Conservation (phyloP, 2,329 filamentous ascomycete species). For the Corinectria fuckeliana region DNA sequence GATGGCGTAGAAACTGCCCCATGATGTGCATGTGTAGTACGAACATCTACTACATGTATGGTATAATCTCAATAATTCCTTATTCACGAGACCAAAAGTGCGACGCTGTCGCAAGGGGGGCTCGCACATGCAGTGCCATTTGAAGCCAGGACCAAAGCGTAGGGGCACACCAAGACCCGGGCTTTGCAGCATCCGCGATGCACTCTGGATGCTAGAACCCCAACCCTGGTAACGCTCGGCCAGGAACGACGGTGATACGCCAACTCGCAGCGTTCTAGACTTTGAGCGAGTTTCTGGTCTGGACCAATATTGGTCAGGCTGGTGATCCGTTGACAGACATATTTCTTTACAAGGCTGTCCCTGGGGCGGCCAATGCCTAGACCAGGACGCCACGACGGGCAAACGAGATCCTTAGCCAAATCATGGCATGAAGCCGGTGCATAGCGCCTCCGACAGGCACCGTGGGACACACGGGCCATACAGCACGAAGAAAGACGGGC, state of each 20-base stretch:
- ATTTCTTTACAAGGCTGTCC: conserved; percentile 31
- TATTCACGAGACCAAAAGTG: conserved; percentile 12
- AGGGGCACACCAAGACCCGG: conserved; percentile 18
- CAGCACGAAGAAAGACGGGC: conserved; percentile 20
- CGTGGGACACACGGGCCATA: conserved; percentile 26
- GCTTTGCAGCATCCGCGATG: conserved; percentile 6
- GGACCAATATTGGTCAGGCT: not conserved
- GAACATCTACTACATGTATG: no score
- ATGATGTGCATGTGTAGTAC: conserved; percentile 18
- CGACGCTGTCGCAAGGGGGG: conserved; percentile 7
- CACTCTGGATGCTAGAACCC: conserved; percentile 4
- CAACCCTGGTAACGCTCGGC: conserved; percentile 9
- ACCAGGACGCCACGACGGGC: conserved; percentile 20
- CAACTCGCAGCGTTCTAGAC: conserved; percentile 27
- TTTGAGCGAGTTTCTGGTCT: conserved; percentile 22
- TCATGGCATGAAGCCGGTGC: conserved; percentile 16
- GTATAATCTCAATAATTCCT: conserved; percentile 22
- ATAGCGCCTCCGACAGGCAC: conserved; percentile 13
- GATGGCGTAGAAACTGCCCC: conserved; percentile 23
- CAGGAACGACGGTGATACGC: conserved; percentile 15
- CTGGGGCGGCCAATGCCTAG: conserved; percentile 23
- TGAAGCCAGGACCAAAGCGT: conserved; percentile 14
- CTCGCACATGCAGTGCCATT: conserved; percentile 5
- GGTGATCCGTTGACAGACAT: conserved; percentile 2
- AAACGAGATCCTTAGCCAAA: conserved; percentile 13